Conservation (phyloP, 2,329 filamentous ascomycete genomes). For the Alternaria arbusti region DNA sequence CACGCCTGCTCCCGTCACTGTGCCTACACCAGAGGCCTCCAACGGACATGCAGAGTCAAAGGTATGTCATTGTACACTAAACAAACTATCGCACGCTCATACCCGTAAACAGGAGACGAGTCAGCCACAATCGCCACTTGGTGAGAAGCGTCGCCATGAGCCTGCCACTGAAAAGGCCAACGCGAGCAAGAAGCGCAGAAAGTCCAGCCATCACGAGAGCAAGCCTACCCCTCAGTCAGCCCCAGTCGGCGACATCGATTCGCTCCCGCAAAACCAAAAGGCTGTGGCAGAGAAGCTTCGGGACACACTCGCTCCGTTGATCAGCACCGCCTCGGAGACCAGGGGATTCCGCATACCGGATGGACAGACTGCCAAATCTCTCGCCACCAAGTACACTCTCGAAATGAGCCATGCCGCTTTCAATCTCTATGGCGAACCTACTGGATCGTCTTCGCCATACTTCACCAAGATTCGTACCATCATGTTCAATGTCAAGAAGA, state of each 20-base stretch:
- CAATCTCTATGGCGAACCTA: constrained; percentile 61
- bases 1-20: constrained; percentile 16
- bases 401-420: constrained; percentile 77
- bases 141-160: constrained; percentile 48
- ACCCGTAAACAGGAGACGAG: constrained; percentile 29
- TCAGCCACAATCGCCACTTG: constrained; percentile 43
- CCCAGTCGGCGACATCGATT: constrained; percentile 26
- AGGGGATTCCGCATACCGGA: constrained; percentile 68
- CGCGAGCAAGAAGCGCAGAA: constrained; percentile 45
- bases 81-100: constrained; percentile 7
- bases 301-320: constrained; percentile 70
- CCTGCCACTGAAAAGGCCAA: constrained; percentile 39
- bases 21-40: constrained; percentile 20
- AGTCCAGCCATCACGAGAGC: constrained; percentile 42
- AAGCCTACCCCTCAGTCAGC: constrained; percentile 21
- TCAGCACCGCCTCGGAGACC: constrained; percentile 71
- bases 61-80: constrained; percentile 12
- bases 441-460: constrained; percentile 56
- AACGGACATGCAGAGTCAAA: constrained; percentile 37
- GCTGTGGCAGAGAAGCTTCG: constrained; percentile 73
- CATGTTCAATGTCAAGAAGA: constrained; percentile 87
- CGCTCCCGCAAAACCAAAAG: constrained; percentile 69
- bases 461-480: constrained; percentile 74
- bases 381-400: constrained; percentile 74
- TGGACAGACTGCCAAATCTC: constrained; percentile 66